phyloP scores from a whole-genome alignment of 768 basidiomycete genomes.

The Trametes maxima region DNA sequence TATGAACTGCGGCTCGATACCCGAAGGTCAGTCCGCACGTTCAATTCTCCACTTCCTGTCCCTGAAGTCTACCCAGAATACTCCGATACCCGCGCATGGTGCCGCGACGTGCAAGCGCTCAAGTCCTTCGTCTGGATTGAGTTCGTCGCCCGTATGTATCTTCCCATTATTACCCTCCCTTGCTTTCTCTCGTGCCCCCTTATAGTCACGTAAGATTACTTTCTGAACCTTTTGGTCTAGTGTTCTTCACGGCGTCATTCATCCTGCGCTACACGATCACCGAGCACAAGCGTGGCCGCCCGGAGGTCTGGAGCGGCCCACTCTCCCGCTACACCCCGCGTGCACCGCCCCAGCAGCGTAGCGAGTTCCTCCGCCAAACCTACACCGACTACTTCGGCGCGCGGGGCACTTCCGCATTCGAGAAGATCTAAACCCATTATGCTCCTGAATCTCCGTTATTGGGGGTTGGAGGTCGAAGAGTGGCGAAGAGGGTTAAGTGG shows the following conservation, averaged over 20 bases:
- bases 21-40: constrained; percentile 39
- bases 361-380: constrained; percentile 17
- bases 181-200: not conserved
- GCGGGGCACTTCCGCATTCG: constrained; percentile 15
- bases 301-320: constrained; percentile 53
- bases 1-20: constrained; percentile 50
- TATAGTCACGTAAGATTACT: not conserved
- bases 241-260: constrained; percentile 43
- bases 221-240: constrained; percentile 32
- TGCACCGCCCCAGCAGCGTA: constrained; percentile 8
- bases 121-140: constrained; percentile 63
- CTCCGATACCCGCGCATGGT: constrained; percentile 52
- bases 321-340: constrained; percentile 52
- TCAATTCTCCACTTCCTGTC: not conserved
- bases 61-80: constrained; percentile 35
- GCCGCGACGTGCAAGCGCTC: constrained; percentile 54
- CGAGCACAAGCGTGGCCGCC: constrained; percentile 48
- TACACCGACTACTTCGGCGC: constrained; percentile 24
- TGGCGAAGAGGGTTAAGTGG: not conserved
- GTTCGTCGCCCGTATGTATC: constrained; percentile 52
- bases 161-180: not conserved
- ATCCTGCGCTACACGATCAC: constrained; percentile 48
- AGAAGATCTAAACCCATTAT: constrained; percentile 11
- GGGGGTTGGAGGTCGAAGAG: not conserved
- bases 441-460: not conserved